Conservation (phyloP, 169 alveolate genomes). For the Plasmodium knowlesi region DNA sequence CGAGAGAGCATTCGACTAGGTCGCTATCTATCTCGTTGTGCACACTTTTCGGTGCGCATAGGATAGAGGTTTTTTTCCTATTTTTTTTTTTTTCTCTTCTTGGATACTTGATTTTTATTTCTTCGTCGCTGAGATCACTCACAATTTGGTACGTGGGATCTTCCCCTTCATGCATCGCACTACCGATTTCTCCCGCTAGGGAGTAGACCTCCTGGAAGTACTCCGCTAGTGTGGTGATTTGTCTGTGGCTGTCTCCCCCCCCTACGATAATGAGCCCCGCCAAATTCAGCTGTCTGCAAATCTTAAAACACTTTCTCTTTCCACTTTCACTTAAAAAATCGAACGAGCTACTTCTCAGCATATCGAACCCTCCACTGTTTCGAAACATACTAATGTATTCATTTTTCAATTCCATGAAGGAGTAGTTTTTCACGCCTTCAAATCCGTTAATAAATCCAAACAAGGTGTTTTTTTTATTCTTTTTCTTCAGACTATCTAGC, state of each 20-base stretch:
- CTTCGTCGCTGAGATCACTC: conserved; percentile 61
- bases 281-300: conserved; percentile 89
- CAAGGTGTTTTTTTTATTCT: conserved; percentile 87
- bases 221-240: conserved; percentile 95
- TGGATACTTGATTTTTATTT: conserved; percentile 32
- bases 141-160: conserved; percentile 25
- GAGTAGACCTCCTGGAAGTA: conserved; percentile 86
- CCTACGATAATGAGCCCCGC: conserved; percentile 96
- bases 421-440: conserved; percentile 91
- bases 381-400: conserved; percentile 93
- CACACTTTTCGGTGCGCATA: conserved; percentile 96
- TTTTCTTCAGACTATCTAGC: conserved; percentile 89
- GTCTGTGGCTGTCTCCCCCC: conserved; percentile 96
- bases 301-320: conserved; percentile 81
- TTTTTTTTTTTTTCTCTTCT: conserved; percentile 51
- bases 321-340: conserved; percentile 92
- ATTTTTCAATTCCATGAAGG: conserved; percentile 90
- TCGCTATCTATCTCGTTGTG: conserved; percentile 95
- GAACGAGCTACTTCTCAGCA: conserved; percentile 95
- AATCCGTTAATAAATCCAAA: conserved; percentile 93
- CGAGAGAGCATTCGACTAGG: conserved; percentile 94
- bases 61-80: conserved; percentile 82
- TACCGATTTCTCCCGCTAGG: neutral
- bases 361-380: conserved; percentile 96
- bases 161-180: neutral